Percentiles rank a stretch among this genome's conserved stretches.
Conservation (phyloP, 768 basidiomycete species). For the Tremella mesenterica region DNA sequence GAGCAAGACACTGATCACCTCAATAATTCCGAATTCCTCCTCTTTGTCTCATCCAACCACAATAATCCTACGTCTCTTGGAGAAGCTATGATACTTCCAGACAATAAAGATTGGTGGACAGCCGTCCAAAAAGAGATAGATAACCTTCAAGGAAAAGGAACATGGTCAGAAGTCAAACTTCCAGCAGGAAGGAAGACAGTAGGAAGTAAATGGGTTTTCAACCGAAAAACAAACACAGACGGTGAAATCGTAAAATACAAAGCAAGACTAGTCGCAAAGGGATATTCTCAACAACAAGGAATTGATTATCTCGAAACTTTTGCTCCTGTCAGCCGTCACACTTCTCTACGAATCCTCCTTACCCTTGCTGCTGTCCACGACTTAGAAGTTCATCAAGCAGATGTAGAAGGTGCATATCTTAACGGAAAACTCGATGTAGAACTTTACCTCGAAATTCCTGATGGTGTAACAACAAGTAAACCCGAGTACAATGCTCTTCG, state of each 20-base stretch:
- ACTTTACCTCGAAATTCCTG: conserved; percentile 6
- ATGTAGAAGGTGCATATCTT: conserved; percentile 11
- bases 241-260: conserved; percentile 33
- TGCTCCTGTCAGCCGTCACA: conserved; percentile 35
- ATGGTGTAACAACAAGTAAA: background rate
- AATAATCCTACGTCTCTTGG: background rate
- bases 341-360: conserved; percentile 13
- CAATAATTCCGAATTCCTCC: background rate
- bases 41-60: background rate
- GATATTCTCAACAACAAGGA: conserved; percentile 48
- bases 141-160: conserved; percentile 25
- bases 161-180: conserved; percentile 34
- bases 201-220: conserved; percentile 44
- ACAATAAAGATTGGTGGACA: conserved; percentile 20
- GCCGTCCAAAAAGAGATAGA: conserved; percentile 33
- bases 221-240: conserved; percentile 27
- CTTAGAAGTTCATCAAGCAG: conserved; percentile 5
- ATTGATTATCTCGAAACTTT: conserved; percentile 48
- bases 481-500: background rate
- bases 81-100: background rate
- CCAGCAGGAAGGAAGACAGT: conserved; percentile 42
- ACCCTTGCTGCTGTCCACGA: conserved; percentile 8
- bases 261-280: conserved; percentile 48
- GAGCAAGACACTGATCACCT: background rate
- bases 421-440: conserved; percentile 6